phyloP scores from a whole-genome alignment of 306 rosid genomes.

The Macrotyloma uniflorum region DNA sequence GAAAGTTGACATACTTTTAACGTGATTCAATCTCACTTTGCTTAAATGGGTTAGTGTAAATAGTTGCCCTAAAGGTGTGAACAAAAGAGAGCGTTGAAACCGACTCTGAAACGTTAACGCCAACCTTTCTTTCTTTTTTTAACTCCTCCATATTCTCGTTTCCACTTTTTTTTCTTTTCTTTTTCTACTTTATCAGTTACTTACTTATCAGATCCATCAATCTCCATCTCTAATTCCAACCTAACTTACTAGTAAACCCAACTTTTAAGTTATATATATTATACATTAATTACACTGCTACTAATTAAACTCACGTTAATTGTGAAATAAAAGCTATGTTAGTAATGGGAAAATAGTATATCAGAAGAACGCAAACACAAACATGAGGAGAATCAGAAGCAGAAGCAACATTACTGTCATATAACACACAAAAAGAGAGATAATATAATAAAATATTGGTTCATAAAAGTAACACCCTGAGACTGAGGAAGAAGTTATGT shows the following conservation, averaged over 20 bases:
- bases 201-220: background rate
- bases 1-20: slow-evolving; percentile 58
- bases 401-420: background rate
- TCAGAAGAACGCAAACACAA: background rate
- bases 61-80: slow-evolving; percentile 43
- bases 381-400: too few species aligned
- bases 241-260: slow-evolving; percentile 19
- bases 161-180: background rate
- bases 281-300: background rate
- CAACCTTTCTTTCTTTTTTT: slow-evolving; percentile 42
- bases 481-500: too few species aligned
- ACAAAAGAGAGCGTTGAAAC: slow-evolving; percentile 49
- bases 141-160: slow-evolving; percentile 9
- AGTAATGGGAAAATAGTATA: slow-evolving; percentile 17
- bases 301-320: slow-evolving; percentile 4
- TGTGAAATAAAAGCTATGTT: background rate
- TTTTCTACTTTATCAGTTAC: slow-evolving; percentile 40
- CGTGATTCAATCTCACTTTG: slow-evolving; percentile 53
- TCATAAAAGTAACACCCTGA: slow-evolving; percentile 32
- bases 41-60: slow-evolving; percentile 43
- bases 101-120: slow-evolving; percentile 45
- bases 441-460: slow-evolving; percentile 25
- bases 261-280: slow-evolving; percentile 9
- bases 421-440: background rate
- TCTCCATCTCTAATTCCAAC: slow-evolving; percentile 43